phyloP scores from a whole-genome alignment of 495 filamentous ascomycete genomes.

The Lophiostoma macrostomum region DNA sequence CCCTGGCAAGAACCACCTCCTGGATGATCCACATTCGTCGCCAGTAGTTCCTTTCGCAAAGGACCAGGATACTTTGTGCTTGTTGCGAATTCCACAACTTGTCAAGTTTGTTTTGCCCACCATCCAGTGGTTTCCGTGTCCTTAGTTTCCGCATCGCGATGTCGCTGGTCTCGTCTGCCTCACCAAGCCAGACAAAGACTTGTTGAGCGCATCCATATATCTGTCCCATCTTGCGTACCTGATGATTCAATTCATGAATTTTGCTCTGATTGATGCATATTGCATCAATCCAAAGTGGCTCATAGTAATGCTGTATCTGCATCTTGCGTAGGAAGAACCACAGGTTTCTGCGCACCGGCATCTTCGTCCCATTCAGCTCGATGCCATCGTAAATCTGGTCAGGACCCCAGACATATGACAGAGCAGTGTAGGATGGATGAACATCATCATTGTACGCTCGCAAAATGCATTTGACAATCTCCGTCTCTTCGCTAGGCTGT shows the following conservation, averaged over 20 bases:
- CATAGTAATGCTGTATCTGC: neutral
- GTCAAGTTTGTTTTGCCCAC: neutral
- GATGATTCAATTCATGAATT: constrained; percentile 20
- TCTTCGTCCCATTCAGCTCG: neutral
- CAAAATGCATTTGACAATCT: too few species aligned
- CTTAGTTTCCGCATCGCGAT: neutral
- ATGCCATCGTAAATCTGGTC: neutral
- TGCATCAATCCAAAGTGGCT: constrained; percentile 34
- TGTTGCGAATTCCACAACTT: neutral
- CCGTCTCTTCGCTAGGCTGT: too few species aligned
- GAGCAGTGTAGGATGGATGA: constrained; percentile 1
- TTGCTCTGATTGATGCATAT: constrained; percentile 33
- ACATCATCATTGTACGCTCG: too few species aligned
- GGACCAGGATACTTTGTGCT: too few species aligned
- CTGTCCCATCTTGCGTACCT: constrained; percentile 31
- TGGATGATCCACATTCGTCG: too few species aligned
- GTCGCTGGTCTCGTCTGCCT: constrained; percentile 1
- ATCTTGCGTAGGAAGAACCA: constrained; percentile 4
- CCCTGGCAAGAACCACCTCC: too few species aligned
- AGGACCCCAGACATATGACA: constrained; percentile 11
- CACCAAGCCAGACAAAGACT: constrained; percentile 33
- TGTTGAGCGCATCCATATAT: constrained; percentile 30
- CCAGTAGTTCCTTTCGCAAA: too few species aligned
- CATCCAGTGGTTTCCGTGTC: neutral
- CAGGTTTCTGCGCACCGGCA: neutral